Percentiles rank a stretch among this genome's conserved stretches.
Evolutionary conservation across 345 rosid species (phyloP).

Genomic region (Mercurialis annua): DNA sequence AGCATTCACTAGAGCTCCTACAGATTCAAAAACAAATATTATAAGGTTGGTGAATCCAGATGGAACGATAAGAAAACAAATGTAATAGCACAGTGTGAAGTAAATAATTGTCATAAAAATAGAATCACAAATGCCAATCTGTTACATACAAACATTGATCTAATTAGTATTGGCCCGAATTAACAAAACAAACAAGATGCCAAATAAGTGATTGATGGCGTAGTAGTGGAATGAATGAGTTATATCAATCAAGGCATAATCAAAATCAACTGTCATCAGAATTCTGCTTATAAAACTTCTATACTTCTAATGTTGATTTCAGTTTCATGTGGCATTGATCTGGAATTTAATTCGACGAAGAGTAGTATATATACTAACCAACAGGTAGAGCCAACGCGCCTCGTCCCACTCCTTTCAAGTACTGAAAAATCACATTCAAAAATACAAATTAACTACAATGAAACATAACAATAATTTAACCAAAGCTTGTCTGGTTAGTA

Average conservation of each 20-base stretch:
- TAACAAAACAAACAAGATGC: neutral
- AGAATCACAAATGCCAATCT: neutral
- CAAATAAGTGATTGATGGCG: neutral
- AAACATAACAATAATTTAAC: neutral
- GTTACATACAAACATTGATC: neutral
- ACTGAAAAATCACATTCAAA: conserved; percentile 43
- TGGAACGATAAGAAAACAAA: neutral
- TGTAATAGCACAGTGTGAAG: neutral
- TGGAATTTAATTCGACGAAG: neutral
- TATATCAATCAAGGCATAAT: neutral
- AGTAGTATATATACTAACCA: conserved; percentile 46
- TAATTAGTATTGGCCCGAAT: neutral
- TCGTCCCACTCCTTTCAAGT: conserved; percentile 51
- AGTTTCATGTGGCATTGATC: neutral
- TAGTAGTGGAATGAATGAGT: neutral
- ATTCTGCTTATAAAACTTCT: neutral
- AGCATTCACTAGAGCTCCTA: conserved; percentile 72
- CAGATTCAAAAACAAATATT: conserved; percentile 3
- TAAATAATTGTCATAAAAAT: neutral
- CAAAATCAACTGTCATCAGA: neutral
- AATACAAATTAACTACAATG: neutral
- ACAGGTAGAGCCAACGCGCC: conserved; percentile 58
- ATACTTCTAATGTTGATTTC: neutral
- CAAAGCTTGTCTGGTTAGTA: neutral
- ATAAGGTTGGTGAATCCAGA: neutral